Evolutionary conservation across 345 rosid species (phyloP), one percentile per base, ranked within the genome.

Genomic region (Brassica nigra): DNA sequence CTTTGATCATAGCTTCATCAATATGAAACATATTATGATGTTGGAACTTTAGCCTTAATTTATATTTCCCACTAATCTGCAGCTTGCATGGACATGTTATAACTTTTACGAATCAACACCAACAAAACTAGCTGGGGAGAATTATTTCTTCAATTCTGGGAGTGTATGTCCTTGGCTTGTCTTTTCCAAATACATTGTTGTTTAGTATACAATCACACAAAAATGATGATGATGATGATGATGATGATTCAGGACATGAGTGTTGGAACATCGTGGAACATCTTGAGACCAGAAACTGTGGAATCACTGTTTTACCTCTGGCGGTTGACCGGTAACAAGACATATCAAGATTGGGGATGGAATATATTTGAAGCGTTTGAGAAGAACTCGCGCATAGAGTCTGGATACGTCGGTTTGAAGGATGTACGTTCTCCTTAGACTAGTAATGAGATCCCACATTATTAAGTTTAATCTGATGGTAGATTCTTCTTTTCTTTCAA

Each of bases 341-440:
- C 99, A 20, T 93, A 93, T 81, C 90, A 88, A 83, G 99, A 93
- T n/a, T 96, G 99, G 99, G 99, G 93, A 68, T 95, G 99, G 99
- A 88, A 91, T 83, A 95, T 95, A 67, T 95, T 95, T 75, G 90
- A 91, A 82, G 98, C 98, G 6, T 95, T 95, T 79, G 98, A 93
- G 76, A 93, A 84, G 84, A 90, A 91, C 80, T 95, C 97, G 0
- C 97, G 95, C 5, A 69, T 88, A 39, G 97, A 91, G 71, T 70
- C 89, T 3, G 98, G 99, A 82, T 95, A 91, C 72, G 99, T 93
- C 15, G 99, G 98, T 59, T 88, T 93, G 39, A 95, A 90, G 64
- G 99, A 95, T 88, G 99, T 95, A 90, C 84, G 97, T 6, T 63
- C 15, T 18, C 28, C 10, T 18, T 55, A 6, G 16, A 11, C 71